Percentiles rank a stretch among this genome's conserved stretches.
Evolutionary conservation across 768 basidiomycete genomes (phyloP).

Genomic region (Dioszegia aurantiaca): DNA sequence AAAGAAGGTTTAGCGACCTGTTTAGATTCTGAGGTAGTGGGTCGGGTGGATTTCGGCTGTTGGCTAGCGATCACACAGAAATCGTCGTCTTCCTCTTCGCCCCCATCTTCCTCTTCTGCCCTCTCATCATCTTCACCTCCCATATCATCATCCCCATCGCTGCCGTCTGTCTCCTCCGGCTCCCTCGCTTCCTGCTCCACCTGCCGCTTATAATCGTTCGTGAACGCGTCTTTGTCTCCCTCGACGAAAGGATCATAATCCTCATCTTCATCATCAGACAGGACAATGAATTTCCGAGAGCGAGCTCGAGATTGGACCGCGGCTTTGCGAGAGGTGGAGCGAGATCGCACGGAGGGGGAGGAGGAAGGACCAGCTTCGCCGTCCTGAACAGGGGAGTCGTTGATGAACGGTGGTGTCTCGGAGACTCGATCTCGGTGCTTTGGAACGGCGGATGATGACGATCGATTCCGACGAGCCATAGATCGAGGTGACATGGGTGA

Average conservation of each 20-base stretch:
- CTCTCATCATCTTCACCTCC: not conserved
- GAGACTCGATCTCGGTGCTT: not conserved
- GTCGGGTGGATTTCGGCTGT: not conserved
- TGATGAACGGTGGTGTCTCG: not conserved
- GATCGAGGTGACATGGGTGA: constrained; percentile 6
- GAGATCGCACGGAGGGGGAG: not conserved
- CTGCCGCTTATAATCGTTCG: constrained; percentile 3
- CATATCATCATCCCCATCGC: constrained; percentile 8
- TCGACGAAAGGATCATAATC: constrained; percentile 6
- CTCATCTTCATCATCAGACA: constrained; percentile 11
- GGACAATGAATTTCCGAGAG: not conserved
- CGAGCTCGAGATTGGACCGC: constrained; percentile 2
- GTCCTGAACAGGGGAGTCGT: not conserved
- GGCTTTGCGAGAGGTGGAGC: constrained; percentile 2
- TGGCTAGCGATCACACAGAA: constrained; percentile 5
- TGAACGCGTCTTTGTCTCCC: constrained; percentile 3
- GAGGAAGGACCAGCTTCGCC: not conserved
- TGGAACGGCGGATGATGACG: not conserved
- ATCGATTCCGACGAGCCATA: constrained; percentile 2
- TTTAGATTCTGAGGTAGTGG: not conserved
- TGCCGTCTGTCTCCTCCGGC: constrained; percentile 13
- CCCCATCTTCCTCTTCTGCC: not conserved
- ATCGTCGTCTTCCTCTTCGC: constrained; percentile 1
- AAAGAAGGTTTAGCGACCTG: too few species aligned
- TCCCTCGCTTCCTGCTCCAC: constrained; percentile 2